A percentile compares a stretch with the other conserved stretches of the same genome.
These are phyloP conservation scores for Ophiostoma sp. DNA, from an alignment of 2,329 filamentous ascomycete genomes.

Conservation along the genomic window DNA sequence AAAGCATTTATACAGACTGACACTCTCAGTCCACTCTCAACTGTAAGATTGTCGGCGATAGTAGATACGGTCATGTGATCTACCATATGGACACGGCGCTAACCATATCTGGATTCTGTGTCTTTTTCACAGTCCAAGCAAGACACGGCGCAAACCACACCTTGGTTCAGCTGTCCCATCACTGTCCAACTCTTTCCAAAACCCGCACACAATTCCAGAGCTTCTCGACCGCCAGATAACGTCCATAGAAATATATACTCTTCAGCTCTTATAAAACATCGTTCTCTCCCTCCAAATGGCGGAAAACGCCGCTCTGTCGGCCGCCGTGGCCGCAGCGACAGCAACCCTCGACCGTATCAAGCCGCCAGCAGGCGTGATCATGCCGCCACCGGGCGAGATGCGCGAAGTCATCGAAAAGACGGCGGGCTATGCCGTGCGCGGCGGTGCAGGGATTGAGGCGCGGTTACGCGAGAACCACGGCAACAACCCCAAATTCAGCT, in stretches of 20 bases:
- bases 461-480: constrained; percentile 80
- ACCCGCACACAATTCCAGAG: neutral
- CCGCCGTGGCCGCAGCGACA: constrained; percentile 44
- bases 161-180: neutral
- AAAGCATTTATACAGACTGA: too few species aligned
- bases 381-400: constrained; percentile 81
- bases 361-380: constrained; percentile 74
- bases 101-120: neutral
- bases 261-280: constrained; percentile 1
- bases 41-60: too few species aligned
- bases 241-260: neutral
- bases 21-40: too few species aligned
- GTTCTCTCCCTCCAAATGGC: neutral
- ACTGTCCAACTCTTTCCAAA: neutral
- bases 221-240: neutral
- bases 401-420: constrained; percentile 86
- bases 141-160: neutral
- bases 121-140: neutral
- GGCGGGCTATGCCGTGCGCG: constrained; percentile 77
- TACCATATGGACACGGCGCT: neutral
- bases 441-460: constrained; percentile 67
- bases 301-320: constrained; percentile 35
- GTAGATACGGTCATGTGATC: neutral
- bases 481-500: constrained; percentile 84
- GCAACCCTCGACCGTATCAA: constrained; percentile 62